phyloP scores from a whole-genome alignment of 2,329 filamentous ascomycete genomes.

The Tetracladium maxilliforme region DNA sequence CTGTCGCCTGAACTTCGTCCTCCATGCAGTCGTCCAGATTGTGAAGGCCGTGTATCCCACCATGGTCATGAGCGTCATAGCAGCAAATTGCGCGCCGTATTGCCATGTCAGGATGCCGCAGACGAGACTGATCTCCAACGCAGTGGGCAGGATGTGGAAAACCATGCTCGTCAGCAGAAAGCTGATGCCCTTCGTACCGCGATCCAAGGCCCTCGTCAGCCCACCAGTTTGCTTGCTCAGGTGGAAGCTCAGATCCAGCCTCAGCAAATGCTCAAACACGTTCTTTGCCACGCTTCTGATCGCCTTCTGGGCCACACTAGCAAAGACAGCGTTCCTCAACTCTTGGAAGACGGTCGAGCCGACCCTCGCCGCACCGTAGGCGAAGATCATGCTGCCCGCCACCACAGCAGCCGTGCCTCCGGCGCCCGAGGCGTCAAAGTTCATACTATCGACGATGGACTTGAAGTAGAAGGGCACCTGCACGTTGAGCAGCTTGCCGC shows the following conservation, averaged over 20 bases:
- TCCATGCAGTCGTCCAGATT: constrained; percentile 90
- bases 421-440: constrained; percentile 73
- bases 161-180: constrained; percentile 97
- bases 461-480: constrained; percentile 99
- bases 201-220: constrained; percentile 82
- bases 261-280: constrained; percentile 82
- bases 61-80: constrained; percentile 85
- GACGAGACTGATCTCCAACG: constrained; percentile 86
- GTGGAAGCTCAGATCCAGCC: constrained; percentile 86
- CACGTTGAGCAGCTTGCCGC: constrained; percentile 90
- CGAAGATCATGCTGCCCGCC: constrained; percentile 84
- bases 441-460: constrained; percentile 94
- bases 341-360: constrained; percentile 86
- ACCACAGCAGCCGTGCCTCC: constrained; percentile 85
- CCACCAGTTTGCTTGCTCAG: constrained; percentile 89
- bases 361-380: constrained; percentile 80
- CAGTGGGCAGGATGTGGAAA: constrained; percentile 89
- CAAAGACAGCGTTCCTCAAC: constrained; percentile 89
- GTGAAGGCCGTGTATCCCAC: constrained; percentile 91
- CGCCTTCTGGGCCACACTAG: constrained; percentile 91
- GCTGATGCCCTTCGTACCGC: constrained; percentile 96
- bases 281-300: constrained; percentile 83
- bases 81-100: constrained; percentile 82
- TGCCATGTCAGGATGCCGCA: constrained; percentile 95
- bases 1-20: constrained; percentile 89